Evolutionary conservation across 257 asterid species (phyloP).

Genomic region (Sherardia arvensis): DNA sequence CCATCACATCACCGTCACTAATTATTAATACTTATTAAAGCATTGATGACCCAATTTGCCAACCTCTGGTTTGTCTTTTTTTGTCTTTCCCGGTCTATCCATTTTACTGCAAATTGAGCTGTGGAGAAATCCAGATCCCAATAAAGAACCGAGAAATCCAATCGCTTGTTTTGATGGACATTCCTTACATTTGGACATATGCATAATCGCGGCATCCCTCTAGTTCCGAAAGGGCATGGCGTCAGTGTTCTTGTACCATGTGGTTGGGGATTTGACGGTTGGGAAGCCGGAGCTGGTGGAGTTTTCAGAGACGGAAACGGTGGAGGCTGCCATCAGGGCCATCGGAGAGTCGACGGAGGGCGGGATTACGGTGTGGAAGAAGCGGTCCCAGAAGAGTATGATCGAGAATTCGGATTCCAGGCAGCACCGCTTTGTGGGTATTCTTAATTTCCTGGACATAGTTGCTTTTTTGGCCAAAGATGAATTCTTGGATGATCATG

Average conservation of each 20-base stretch:
- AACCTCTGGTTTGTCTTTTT: not conserved
- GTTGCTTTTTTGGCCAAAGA: conserved; percentile 77
- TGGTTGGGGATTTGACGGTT: conserved; percentile 97
- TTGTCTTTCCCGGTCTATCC: not conserved
- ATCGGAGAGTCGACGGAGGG: conserved; percentile 86
- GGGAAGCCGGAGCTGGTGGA: conserved; percentile 95
- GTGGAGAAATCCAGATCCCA: conserved; percentile 2
- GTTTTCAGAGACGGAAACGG: conserved; percentile 70
- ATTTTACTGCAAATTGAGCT: not conserved
- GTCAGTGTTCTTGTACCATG: conserved; percentile 83
- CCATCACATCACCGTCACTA: not conserved
- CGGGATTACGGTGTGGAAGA: conserved; percentile 87
- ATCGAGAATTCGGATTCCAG: conserved; percentile 65
- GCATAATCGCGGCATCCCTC: conserved; percentile 1
- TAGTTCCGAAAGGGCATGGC: conserved; percentile 38
- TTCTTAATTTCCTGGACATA: conserved; percentile 72
- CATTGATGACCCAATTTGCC: not conserved
- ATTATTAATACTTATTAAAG: too few relatives aligned
- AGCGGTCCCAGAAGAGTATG: conserved; percentile 42
- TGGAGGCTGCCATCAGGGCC: conserved; percentile 74
- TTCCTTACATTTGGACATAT: not conserved
- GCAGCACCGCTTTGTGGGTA: conserved; percentile 84
- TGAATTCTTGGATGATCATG: conserved; percentile 60
- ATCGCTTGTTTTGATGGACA: conserved; percentile 20
- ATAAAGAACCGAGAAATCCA: not conserved